These are phyloP conservation scores for Mortierella sp. DNA, from an alignment of 371 early-diverging fungal species.

Conservation along the genomic window DNA sequence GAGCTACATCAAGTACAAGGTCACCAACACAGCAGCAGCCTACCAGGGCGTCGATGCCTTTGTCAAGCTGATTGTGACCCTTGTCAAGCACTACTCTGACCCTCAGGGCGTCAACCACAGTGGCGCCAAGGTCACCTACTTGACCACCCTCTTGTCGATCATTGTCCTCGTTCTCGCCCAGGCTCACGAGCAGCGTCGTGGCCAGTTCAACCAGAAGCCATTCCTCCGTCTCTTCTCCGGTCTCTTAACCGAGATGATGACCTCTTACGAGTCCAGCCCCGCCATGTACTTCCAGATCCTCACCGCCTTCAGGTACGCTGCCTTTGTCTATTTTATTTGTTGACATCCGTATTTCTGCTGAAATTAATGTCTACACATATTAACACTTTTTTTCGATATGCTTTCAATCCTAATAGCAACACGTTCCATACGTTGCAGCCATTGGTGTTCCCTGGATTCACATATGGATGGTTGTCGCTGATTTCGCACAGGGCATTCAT, in stretches of 20 bases:
- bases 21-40: slow-evolving; percentile 64
- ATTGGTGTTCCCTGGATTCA: slow-evolving; percentile 92
- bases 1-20: slow-evolving; percentile 75
- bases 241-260: slow-evolving; percentile 86
- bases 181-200: slow-evolving; percentile 84
- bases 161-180: slow-evolving; percentile 87
- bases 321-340: not conserved
- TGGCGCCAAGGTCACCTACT: slow-evolving; percentile 68
- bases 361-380: not conserved
- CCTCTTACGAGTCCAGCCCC: slow-evolving; percentile 77
- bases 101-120: slow-evolving; percentile 63
- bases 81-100: slow-evolving; percentile 72
- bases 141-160: slow-evolving; percentile 86
- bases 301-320: slow-evolving; percentile 70
- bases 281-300: slow-evolving; percentile 80
- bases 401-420: slow-evolving; percentile 62
- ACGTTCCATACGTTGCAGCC: slow-evolving; percentile 91
- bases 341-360: not conserved
- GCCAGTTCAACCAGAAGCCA: slow-evolving; percentile 91
- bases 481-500: slow-evolving; percentile 94
- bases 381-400: not conserved
- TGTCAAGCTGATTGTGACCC: slow-evolving; percentile 81
- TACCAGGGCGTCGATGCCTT: slow-evolving; percentile 90
- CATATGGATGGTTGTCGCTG: slow-evolving; percentile 97
- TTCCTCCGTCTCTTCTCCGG: slow-evolving; percentile 92